phyloP scores from a whole-genome alignment of 768 basidiomycete species.

The Ramaria sp. region DNA sequence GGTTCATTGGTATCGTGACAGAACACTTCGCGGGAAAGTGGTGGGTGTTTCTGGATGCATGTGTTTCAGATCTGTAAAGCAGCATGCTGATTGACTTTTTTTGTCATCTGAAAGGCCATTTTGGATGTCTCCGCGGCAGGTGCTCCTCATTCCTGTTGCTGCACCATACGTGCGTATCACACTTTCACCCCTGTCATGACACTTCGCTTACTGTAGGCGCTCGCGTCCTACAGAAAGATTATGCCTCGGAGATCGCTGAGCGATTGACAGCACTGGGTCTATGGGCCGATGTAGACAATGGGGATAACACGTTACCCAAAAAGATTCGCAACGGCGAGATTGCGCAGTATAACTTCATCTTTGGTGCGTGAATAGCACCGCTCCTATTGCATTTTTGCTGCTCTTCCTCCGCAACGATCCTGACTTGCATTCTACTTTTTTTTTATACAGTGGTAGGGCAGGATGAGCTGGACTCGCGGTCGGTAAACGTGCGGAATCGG shows the following conservation, averaged over 20 bases:
- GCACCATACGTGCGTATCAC: constrained; percentile 61
- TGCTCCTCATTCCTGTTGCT: constrained; percentile 89
- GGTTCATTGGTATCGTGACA: constrained; percentile 94
- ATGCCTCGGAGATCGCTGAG: constrained; percentile 72
- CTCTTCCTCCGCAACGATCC: no score
- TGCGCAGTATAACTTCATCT: constrained; percentile 95
- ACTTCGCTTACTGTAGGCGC: not conserved
- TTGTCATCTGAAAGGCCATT: constrained; percentile 59
- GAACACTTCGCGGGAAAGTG: constrained; percentile 98
- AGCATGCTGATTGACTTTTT: constrained; percentile 1
- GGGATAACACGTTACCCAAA: constrained; percentile 87
- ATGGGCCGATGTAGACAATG: constrained; percentile 87
- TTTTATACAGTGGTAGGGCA: constrained; percentile 99
- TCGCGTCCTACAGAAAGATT: constrained; percentile 58
- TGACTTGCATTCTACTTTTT: no score
- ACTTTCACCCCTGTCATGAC: not conserved
- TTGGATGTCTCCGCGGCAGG: constrained; percentile 96
- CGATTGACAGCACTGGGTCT: constrained; percentile 59
- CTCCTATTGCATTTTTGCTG: not conserved
- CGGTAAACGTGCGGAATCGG: constrained; percentile 93
- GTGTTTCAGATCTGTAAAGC: not conserved
- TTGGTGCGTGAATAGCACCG: constrained; percentile 52
- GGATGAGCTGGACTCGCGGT: constrained; percentile 73
- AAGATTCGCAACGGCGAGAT: constrained; percentile 97
- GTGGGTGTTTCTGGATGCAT: constrained; percentile 38